These are phyloP conservation scores for Puccinia novopanici DNA, from an alignment of 1,284 basidiomycete species.

Conservation along the genomic window DNA sequence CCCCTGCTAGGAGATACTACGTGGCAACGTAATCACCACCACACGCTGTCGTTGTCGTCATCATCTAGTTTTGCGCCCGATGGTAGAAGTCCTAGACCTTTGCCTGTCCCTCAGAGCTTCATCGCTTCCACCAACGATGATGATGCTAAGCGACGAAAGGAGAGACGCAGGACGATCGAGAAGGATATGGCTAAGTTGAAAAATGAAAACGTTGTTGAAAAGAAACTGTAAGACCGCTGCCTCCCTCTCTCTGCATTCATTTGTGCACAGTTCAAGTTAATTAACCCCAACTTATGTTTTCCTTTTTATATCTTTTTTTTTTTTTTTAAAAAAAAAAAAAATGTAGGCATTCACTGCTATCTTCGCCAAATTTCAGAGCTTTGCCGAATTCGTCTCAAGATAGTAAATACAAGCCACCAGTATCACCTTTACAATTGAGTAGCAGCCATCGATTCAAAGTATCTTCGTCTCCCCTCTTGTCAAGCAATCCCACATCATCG, in stretches of 20 bases:
- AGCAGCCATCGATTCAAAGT: conserved; percentile 9
- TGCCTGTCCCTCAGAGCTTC: conserved; percentile 47
- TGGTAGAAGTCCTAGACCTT: conserved; percentile 37
- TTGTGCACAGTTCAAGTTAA: not conserved
- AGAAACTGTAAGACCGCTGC: conserved; percentile 36
- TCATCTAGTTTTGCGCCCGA: not conserved
- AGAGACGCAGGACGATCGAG: conserved; percentile 42
- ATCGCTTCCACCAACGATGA: conserved; percentile 37
- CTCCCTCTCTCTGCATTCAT: not conserved
- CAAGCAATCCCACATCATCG: conserved; percentile 5
- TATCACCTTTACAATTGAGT: not conserved
- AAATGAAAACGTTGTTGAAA: conserved; percentile 50
- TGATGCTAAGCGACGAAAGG: conserved; percentile 31
- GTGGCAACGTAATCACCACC: conserved; percentile 14
- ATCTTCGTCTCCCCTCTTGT: conserved; percentile 14
- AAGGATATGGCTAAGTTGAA: conserved; percentile 50
- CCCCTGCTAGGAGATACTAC: conserved; percentile 15
- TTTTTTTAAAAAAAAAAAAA: not conserved
- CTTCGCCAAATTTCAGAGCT: conserved; percentile 17
- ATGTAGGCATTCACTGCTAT: conserved; percentile 26
- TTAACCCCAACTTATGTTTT: not conserved
- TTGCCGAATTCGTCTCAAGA: not conserved
- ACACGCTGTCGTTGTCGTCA: conserved; percentile 2
- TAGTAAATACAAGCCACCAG: conserved; percentile 15
- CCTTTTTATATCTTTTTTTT: not conserved